Evolutionary conservation across 1,139 yeast species (phyloP).

Genomic region (Candida sojae): DNA sequence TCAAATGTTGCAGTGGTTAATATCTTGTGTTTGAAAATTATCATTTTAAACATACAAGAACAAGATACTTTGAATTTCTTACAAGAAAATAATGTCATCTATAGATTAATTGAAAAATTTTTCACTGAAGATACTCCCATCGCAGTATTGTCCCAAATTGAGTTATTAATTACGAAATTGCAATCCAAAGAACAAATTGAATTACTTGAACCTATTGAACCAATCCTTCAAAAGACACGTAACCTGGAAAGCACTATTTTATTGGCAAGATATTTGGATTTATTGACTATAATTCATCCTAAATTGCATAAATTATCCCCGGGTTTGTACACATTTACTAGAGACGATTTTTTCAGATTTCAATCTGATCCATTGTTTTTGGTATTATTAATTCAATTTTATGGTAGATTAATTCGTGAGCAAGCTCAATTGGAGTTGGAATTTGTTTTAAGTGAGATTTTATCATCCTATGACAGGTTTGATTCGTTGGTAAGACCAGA

Average conservation of each 20-base stretch:
- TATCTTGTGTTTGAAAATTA: constrained; percentile 21
- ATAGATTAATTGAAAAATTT: constrained; percentile 7
- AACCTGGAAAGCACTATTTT: constrained; percentile 17
- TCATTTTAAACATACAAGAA: constrained; percentile 19
- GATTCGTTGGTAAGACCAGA: constrained; percentile 13
- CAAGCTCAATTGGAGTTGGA: constrained; percentile 13
- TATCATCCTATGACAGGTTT: constrained; percentile 14
- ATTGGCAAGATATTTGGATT: constrained; percentile 28
- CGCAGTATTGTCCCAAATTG: constrained; percentile 22
- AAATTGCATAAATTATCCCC: constrained; percentile 8
- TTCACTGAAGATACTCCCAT: constrained; percentile 12
- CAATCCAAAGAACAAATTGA: constrained; percentile 9
- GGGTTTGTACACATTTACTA: constrained; percentile 14
- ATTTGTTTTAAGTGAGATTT: constrained; percentile 16
- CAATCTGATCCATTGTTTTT: constrained; percentile 28
- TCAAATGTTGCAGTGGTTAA: constrained; percentile 13
- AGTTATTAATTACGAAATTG: constrained; percentile 16
- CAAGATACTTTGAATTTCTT: constrained; percentile 19
- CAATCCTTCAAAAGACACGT: constrained; percentile 8
- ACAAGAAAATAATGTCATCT: constrained; percentile 10
- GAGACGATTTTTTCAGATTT: constrained; percentile 16
- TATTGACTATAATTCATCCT: constrained; percentile 12
- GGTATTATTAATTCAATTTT: constrained; percentile 30
- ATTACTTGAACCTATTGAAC: constrained; percentile 9
- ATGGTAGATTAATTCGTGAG: constrained; percentile 20